Conservation (phyloP, 2,329 filamentous ascomycete genomes). For the Fusarium mexicanum region DNA sequence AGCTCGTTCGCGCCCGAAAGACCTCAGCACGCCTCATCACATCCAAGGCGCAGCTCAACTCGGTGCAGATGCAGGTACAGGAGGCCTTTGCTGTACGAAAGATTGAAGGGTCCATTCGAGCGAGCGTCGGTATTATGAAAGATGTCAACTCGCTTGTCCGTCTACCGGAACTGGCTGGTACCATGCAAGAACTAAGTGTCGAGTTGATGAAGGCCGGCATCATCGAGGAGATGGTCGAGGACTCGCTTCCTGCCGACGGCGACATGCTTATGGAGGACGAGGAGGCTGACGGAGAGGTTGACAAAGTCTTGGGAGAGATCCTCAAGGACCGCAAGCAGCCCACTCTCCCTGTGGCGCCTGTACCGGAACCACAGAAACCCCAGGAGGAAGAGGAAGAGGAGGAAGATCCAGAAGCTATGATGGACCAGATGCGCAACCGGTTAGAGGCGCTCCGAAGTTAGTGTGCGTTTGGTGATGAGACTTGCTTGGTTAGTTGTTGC, state of each 20-base stretch:
- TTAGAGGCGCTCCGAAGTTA: slow-evolving; percentile 91
- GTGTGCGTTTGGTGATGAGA: background rate
- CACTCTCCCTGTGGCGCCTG: slow-evolving; percentile 65
- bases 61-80: slow-evolving; percentile 96
- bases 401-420: slow-evolving; percentile 86
- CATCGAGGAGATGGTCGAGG: slow-evolving; percentile 96
- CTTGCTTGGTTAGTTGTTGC: background rate
- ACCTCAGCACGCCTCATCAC: slow-evolving; percentile 80
- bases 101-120: slow-evolving; percentile 91
- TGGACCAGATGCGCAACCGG: slow-evolving; percentile 93
- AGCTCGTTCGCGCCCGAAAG: slow-evolving; percentile 84
- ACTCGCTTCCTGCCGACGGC: slow-evolving; percentile 80
- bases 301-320: slow-evolving; percentile 92
- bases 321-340: slow-evolving; percentile 80
- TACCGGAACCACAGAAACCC: slow-evolving; percentile 62
- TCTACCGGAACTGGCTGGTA: slow-evolving; percentile 84
- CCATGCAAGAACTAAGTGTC: slow-evolving; percentile 86
- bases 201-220: slow-evolving; percentile 96
- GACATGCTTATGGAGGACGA: slow-evolving; percentile 79
- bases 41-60: slow-evolving; percentile 89
- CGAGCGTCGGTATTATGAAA: slow-evolving; percentile 93
- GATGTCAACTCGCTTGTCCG: slow-evolving; percentile 89
- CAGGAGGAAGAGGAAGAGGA: slow-evolving; percentile 68
- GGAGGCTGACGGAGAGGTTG: slow-evolving; percentile 82
- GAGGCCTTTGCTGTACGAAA: slow-evolving; percentile 95